Percentiles rank a stretch among this genome's conserved stretches.
These are phyloP conservation scores for Cynanchum wilfordii DNA, from an alignment of 257 asterid species.

Conservation along the genomic window DNA sequence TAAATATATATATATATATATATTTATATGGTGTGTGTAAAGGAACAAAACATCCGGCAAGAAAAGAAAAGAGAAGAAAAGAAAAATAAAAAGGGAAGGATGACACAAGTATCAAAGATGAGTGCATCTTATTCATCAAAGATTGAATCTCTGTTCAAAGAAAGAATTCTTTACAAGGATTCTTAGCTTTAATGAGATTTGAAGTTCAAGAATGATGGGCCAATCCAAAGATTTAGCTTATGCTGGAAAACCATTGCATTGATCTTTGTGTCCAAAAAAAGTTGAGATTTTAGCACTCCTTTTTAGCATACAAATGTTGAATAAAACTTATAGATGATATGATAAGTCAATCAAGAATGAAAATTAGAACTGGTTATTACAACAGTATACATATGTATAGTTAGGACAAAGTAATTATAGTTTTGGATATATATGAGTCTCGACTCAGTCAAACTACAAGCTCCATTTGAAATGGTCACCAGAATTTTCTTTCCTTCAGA, in stretches of 20 bases:
- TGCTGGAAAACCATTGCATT: slow-evolving; percentile 7
- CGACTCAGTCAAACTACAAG: neutral
- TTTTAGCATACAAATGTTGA: neutral
- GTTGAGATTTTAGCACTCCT: neutral
- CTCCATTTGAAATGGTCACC: no score
- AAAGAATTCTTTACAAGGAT: slow-evolving; percentile 3
- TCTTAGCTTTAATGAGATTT: neutral
- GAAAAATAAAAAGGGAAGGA: neutral
- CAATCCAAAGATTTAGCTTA: slow-evolving; percentile 10
- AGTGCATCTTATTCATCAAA: neutral
- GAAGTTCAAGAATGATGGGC: slow-evolving; percentile 3
- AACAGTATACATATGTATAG: neutral
- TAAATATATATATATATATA: neutral
- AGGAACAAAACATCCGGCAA: neutral
- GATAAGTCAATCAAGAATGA: slow-evolving; percentile 7
- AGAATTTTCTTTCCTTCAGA: no score
- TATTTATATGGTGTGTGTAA: neutral
- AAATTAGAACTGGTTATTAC: slow-evolving; percentile 1
- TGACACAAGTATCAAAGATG: neutral
- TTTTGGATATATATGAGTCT: neutral
- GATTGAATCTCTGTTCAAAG: neutral
- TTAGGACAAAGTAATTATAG: no score
- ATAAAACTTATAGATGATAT: neutral
- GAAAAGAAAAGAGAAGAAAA: neutral
- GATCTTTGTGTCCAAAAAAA: neutral